Percentiles rank a stretch among this genome's conserved stretches.
phyloP scores from a whole-genome alignment of 2,329 filamentous ascomycete genomes.

The Ophiostoma piceae region DNA sequence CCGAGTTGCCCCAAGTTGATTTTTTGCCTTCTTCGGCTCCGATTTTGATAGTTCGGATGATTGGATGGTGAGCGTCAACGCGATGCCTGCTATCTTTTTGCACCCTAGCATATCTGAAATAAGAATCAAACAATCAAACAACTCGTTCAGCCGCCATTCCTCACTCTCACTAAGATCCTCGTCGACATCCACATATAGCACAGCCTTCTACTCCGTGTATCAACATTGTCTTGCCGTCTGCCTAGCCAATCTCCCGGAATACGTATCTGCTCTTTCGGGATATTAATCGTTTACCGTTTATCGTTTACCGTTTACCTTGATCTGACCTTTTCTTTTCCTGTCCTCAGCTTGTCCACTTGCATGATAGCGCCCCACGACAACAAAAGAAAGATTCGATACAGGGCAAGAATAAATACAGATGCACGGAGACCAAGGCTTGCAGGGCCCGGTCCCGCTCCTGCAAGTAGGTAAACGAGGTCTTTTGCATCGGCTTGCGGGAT shows the following conservation, averaged over 20 bases:
- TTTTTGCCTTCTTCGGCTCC: neutral
- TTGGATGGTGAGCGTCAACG: neutral
- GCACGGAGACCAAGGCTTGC: neutral
- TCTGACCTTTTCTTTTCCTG: neutral
- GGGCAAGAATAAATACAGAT: neutral
- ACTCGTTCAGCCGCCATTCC: neutral
- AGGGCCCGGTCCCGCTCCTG: neutral
- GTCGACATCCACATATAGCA: neutral
- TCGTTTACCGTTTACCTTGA: neutral
- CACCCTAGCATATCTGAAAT: neutral
- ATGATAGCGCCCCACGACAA: neutral
- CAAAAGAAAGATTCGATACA: neutral
- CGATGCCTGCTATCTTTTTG: neutral
- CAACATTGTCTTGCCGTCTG: neutral
- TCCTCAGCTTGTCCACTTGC: neutral
- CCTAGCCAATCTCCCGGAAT: too few relatives aligned
- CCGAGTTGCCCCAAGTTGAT: conserved; percentile 17
- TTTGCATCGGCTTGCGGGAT: neutral
- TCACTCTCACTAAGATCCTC: neutral
- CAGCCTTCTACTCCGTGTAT: neutral
- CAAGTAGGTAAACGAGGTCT: neutral
- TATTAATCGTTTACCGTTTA: neutral
- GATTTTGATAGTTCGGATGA: neutral
- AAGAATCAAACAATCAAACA: neutral
- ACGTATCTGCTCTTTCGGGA: neutral